A percentile compares a stretch with the other conserved stretches of the same genome.
Evolutionary conservation across 257 asterid species (phyloP).

Genomic region (Solanum microdontum): DNA sequence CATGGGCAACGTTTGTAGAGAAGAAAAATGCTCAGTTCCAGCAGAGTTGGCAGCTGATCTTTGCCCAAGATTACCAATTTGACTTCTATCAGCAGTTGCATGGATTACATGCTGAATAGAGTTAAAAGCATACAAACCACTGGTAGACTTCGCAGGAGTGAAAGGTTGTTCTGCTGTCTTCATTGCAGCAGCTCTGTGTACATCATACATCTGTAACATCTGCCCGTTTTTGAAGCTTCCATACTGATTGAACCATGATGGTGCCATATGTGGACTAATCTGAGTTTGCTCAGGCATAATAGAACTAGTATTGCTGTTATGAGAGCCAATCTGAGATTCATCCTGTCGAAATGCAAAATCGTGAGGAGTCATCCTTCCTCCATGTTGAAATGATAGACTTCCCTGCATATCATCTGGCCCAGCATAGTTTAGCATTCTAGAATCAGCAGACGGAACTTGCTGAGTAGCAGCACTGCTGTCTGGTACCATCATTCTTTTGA

Average conservation of each 20-base stretch:
- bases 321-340: constrained; percentile 16
- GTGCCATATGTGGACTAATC: constrained; percentile 70
- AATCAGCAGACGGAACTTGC: constrained; percentile 32
- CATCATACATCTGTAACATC: constrained; percentile 27
- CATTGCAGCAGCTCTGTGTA: constrained; percentile 16
- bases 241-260: constrained; percentile 72
- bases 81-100: constrained; percentile 27
- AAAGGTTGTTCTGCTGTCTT: constrained; percentile 33
- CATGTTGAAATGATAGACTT: constrained; percentile 27
- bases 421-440: constrained; percentile 27
- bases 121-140: constrained; percentile 22
- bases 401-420: constrained; percentile 23
- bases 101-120: constrained; percentile 28
- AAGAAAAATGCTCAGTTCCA: constrained; percentile 26
- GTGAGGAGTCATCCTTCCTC: constrained; percentile 31
- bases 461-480: constrained; percentile 27
- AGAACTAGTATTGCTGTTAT: constrained; percentile 1
- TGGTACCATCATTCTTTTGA: constrained; percentile 52
- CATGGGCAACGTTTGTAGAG: constrained; percentile 13
- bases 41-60: constrained; percentile 16
- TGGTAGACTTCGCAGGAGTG: constrained; percentile 27
- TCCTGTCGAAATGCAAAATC: constrained; percentile 22
- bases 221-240: constrained; percentile 61
- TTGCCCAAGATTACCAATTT: constrained; percentile 15
- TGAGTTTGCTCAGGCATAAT: constrained; percentile 21